Base-by-base conservation (phyloP, 2,329 filamentous ascomycete species). In the Kalmusia sp. region DNA sequence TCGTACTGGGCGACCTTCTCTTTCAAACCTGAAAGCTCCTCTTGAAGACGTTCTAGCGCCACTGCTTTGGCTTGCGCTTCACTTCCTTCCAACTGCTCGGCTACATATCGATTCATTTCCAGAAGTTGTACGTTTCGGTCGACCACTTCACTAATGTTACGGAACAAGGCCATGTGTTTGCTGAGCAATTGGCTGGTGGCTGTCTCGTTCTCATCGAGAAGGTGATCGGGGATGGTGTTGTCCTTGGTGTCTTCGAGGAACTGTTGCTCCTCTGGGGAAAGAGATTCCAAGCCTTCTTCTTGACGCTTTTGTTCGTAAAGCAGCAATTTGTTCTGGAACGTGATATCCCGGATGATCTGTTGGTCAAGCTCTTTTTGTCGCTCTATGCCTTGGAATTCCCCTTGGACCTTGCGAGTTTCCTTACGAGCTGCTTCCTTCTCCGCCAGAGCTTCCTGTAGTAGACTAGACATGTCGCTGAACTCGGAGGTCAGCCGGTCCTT, bases 151-250 rank as follows among this genome's bases (percentile, higher is more conserved):
- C 85, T 82, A 33, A 97, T 86, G 60, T 92, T 88, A 65, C 90
- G 92, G 84, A 96, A 99, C 1, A 92, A 86, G 7, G 93, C 90
- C n/a, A 98, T 81, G 56, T 93, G 89, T 67, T 95, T 86, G 24
- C 90, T 95, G 64, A 99, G 96, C 73, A 96, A 89, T 51, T 87
- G 88, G 65, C 93, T 91, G 1, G 93, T 96, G 58, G 92, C 89
- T 4, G 90, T 93, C 71, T 93, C 82, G 60, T 91, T 90, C 28
- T 89, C 53, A 6, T 85, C 82, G 17, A 59, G 55, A 7, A 62
- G 57, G 51, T 88, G 85, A 51, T 91, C 89, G 7, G 85, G 82
- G 21, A 93, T 80, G 64, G 95, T 87, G 48, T 92, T 90, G 54
- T 85, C 84, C 58, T 91, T 88, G 6, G 96, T 82, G 59, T 89